Evolutionary conservation across 768 basidiomycete species (phyloP).

Genomic region (Lactifluus subvellereus): DNA sequence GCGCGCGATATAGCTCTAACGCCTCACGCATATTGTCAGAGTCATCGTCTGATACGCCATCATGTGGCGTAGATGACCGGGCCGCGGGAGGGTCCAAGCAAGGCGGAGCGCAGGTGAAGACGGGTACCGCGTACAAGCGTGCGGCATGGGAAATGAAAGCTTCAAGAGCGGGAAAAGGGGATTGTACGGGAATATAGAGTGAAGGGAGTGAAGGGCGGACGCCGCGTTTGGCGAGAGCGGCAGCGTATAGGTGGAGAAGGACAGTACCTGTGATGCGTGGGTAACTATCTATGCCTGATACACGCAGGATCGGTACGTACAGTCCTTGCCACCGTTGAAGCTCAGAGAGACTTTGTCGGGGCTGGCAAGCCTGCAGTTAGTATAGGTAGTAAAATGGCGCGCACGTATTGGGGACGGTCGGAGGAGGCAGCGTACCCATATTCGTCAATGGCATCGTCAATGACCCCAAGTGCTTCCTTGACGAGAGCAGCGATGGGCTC

Average conservation of each 20-base stretch:
- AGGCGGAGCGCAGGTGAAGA: conserved; percentile 51
- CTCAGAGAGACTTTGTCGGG: conserved; percentile 69
- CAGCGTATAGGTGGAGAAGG: conserved; percentile 84
- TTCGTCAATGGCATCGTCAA: conserved; percentile 67
- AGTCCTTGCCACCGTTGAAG: conserved; percentile 99
- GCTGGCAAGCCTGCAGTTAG: conserved; percentile 18
- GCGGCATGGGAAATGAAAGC: conserved; percentile 67
- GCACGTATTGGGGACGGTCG: neutral
- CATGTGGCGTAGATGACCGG: conserved; percentile 38
- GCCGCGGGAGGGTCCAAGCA: conserved; percentile 33
- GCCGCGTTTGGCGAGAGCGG: conserved; percentile 47
- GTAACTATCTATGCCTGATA: neutral
- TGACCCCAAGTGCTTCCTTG: conserved; percentile 75
- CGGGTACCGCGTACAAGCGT: conserved; percentile 63
- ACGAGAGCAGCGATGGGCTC: conserved; percentile 56
- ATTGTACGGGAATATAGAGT: conserved; percentile 85
- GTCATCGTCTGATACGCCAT: conserved; percentile 40
- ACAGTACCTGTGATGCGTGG: conserved; percentile 68
- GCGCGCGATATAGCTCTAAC: conserved; percentile 62
- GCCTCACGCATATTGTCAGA: conserved; percentile 75
- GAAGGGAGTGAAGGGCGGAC: conserved; percentile 41
- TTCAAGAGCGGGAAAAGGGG: conserved; percentile 82
- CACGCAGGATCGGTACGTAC: conserved; percentile 41
- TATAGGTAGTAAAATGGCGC: conserved; percentile 5
- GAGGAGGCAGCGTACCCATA: conserved; percentile 62